Percentiles rank a stretch among this genome's conserved stretches.
phyloP scores from a whole-genome alignment of 148 eudicot species.

The Vaccinium myrtillus region DNA sequence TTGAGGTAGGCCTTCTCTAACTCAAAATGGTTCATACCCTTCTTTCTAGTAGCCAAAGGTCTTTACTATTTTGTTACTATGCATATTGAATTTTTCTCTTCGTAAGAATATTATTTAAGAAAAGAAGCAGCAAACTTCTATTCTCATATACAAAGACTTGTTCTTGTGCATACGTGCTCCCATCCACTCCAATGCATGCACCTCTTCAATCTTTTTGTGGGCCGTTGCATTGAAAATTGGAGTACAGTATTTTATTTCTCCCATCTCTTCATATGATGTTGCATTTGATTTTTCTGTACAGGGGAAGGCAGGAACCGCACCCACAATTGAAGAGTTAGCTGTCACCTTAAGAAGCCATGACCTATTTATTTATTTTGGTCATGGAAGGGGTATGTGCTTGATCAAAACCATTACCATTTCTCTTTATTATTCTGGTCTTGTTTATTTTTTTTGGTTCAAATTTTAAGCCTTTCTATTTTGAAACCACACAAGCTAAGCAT shows the following conservation, averaged over 20 bases:
- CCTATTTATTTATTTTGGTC: conserved; percentile 84
- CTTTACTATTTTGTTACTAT: neutral
- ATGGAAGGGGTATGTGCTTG: conserved; percentile 78
- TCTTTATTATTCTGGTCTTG: neutral
- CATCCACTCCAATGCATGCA: neutral
- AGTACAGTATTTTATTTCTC: neutral
- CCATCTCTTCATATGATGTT: conserved; percentile 1
- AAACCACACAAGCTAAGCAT: neutral
- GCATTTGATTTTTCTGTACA: conserved; percentile 27
- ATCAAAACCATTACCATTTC: neutral
- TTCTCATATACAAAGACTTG: neutral
- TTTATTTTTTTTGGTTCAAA: neutral
- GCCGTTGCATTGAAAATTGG: neutral
- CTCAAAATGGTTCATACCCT: conserved; percentile 10
- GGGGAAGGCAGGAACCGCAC: conserved; percentile 78
- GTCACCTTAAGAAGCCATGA: conserved; percentile 73
- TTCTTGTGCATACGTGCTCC: conserved; percentile 2
- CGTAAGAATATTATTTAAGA: neutral
- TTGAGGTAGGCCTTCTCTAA: neutral
- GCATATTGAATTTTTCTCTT: neutral
- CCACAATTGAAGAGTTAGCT: conserved; percentile 63
- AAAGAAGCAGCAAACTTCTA: neutral
- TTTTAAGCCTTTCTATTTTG: neutral
- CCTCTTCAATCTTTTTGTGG: neutral
- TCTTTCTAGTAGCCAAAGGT: conserved; percentile 28